phyloP scores from a whole-genome alignment of 257 asterid genomes.

The Hygrophila difformis region DNA sequence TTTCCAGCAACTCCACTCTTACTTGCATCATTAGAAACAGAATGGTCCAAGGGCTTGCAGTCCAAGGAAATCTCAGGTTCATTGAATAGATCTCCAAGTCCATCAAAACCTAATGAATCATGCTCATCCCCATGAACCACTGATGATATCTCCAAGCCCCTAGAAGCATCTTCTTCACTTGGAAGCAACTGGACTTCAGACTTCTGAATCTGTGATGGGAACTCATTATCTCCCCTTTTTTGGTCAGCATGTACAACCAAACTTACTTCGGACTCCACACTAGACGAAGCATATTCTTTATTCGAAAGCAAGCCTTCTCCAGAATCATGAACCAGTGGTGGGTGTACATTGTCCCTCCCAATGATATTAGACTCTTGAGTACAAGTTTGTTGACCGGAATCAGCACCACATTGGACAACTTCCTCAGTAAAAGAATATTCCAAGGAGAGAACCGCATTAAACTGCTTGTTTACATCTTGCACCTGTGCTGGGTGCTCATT shows the following conservation, averaged over 20 bases:
- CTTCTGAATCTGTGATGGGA: conserved; percentile 34
- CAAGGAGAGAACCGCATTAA: conserved; percentile 12
- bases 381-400: conserved; percentile 23
- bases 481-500: conserved; percentile 33
- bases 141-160: conserved; percentile 25
- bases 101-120: conserved; percentile 46
- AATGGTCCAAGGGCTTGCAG: conserved; percentile 21
- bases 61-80: conserved; percentile 56
- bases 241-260: too few species aligned
- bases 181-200: conserved; percentile 43
- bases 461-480: conserved; percentile 26
- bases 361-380: conserved; percentile 25
- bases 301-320: too few species aligned
- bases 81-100: conserved; percentile 67
- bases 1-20: conserved; percentile 35
- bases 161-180: conserved; percentile 36
- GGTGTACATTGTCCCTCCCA: too few species aligned
- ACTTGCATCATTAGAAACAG: conserved; percentile 21
- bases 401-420: conserved; percentile 23
- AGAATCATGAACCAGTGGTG: too few species aligned
- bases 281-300: too few species aligned
- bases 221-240: conserved; percentile 37
- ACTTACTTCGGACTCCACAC: too few species aligned
- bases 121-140: conserved; percentile 31
- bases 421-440: conserved; percentile 20